These are phyloP conservation scores for Sextonia rubra DNA, from an alignment of 164 flowering plant species.

Conservation along the genomic window DNA sequence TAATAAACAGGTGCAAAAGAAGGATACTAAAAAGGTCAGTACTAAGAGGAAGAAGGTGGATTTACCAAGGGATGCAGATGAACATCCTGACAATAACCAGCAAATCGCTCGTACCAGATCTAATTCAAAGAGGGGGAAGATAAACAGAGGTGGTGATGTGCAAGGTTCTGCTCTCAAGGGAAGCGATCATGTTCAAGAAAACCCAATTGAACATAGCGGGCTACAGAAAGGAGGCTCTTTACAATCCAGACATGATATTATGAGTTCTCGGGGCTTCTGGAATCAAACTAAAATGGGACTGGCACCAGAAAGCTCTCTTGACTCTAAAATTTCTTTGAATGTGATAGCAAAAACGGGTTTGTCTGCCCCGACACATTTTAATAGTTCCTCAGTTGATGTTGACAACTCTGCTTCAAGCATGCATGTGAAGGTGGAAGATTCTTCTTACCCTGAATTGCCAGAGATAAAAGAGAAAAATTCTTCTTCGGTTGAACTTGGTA, in stretches of 20 bases:
- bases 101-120: slow-evolving; percentile 29
- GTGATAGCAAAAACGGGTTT: not conserved
- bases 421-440: too few species aligned
- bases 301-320: slow-evolving; percentile 20
- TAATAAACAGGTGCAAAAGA: slow-evolving; percentile 33
- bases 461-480: too few species aligned
- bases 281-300: slow-evolving; percentile 35
- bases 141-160: not conserved
- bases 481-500: too few species aligned
- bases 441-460: too few species aligned
- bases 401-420: too few species aligned
- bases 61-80: slow-evolving; percentile 31
- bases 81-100: slow-evolving; percentile 32
- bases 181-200: too few species aligned
- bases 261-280: slow-evolving; percentile 19
- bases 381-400: too few species aligned
- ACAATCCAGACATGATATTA: slow-evolving; percentile 23
- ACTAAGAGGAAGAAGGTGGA: slow-evolving; percentile 67
- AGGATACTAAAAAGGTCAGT: slow-evolving; percentile 43
- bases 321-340: slow-evolving; percentile 12
- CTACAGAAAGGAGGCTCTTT: slow-evolving; percentile 20
- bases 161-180: not conserved
- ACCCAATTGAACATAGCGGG: too few species aligned
- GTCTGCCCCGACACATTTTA: too few species aligned
- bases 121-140: slow-evolving; percentile 46